Percentiles rank a stretch among this genome's conserved stretches.
phyloP scores from a whole-genome alignment of 768 basidiomycete species.

The Trametes villosa region DNA sequence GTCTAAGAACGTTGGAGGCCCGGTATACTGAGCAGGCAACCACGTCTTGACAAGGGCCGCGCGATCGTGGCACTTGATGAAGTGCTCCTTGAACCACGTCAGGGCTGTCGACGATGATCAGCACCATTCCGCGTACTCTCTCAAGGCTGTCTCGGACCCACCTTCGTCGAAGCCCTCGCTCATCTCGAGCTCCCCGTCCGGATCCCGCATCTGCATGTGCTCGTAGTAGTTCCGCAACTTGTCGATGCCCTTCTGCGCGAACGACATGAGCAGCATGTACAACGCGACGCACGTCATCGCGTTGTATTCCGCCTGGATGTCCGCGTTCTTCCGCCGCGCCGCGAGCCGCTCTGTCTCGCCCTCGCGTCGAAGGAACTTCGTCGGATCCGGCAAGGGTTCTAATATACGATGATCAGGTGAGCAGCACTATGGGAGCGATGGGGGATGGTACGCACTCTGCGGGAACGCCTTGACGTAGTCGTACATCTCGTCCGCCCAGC shows the following conservation, averaged over 20 bases:
- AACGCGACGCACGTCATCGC: slow-evolving; percentile 87
- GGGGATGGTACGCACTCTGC: slow-evolving; percentile 69
- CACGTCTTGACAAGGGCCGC: slow-evolving; percentile 88
- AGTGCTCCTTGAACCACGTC: slow-evolving; percentile 91
- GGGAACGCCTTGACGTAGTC: slow-evolving; percentile 85
- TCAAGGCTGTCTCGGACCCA: slow-evolving; percentile 38
- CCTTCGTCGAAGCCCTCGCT: slow-evolving; percentile 84
- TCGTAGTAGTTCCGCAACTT: slow-evolving; percentile 78
- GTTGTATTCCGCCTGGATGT: slow-evolving; percentile 79
- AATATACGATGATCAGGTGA: slow-evolving; percentile 1
- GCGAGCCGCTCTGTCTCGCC: slow-evolving; percentile 77
- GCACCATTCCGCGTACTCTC: not conserved
- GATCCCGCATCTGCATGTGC: slow-evolving; percentile 79
- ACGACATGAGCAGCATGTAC: slow-evolving; percentile 90
- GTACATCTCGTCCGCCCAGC: slow-evolving; percentile 95
- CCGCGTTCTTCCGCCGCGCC: slow-evolving; percentile 67
- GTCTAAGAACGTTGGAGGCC: slow-evolving; percentile 84
- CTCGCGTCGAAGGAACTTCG: slow-evolving; percentile 70
- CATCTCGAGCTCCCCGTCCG: slow-evolving; percentile 73
- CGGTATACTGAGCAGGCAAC: slow-evolving; percentile 84
- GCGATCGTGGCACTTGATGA: slow-evolving; percentile 93
- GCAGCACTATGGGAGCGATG: not conserved
- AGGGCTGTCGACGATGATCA: slow-evolving; percentile 51
- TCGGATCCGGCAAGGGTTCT: slow-evolving; percentile 85
- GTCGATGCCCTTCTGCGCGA: slow-evolving; percentile 92